Conservation (phyloP, 2,329 filamentous ascomycete species). For the Septoria petroselini region DNA sequence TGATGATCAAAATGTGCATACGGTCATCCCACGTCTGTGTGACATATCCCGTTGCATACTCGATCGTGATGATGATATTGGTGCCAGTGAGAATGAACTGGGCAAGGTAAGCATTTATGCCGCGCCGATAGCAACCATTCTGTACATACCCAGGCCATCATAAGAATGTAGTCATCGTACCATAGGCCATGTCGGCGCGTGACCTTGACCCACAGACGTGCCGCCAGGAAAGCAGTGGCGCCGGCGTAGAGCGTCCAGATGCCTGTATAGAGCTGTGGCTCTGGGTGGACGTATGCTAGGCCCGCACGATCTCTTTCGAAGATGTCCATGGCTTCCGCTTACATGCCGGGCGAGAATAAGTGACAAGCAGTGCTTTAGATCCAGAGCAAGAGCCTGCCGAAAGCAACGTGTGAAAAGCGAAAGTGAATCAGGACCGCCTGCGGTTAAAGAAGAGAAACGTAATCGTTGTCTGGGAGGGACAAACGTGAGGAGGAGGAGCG, state of each 20-base stretch:
- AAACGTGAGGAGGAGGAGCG: slow-evolving; percentile 4
- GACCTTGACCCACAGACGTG: slow-evolving; percentile 41
- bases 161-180: slow-evolving; percentile 43
- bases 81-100: slow-evolving; percentile 47
- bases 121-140: not conserved
- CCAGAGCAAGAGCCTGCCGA: not conserved
- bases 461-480: not conserved
- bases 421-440: not conserved
- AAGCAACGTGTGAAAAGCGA: not conserved
- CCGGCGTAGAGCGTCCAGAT: slow-evolving; percentile 42
- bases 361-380: not conserved
- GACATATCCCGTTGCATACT: slow-evolving; percentile 52
- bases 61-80: slow-evolving; percentile 47
- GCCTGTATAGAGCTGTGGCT: slow-evolving; percentile 39
- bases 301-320: slow-evolving; percentile 15
- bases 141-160: slow-evolving; percentile 38
- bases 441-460: not conserved
- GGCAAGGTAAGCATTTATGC: slow-evolving; percentile 7
- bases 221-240: slow-evolving; percentile 38
- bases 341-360: slow-evolving; percentile 15
- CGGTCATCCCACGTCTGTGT: slow-evolving; percentile 49
- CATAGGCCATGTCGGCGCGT: slow-evolving; percentile 41
- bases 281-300: slow-evolving; percentile 37
- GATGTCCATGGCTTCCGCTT: slow-evolving; percentile 20
- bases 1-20: slow-evolving; percentile 54